Percentiles rank a stretch among this genome's conserved stretches.
phyloP scores from a whole-genome alignment of 768 basidiomycete species.

The Coprinellus micaceus region DNA sequence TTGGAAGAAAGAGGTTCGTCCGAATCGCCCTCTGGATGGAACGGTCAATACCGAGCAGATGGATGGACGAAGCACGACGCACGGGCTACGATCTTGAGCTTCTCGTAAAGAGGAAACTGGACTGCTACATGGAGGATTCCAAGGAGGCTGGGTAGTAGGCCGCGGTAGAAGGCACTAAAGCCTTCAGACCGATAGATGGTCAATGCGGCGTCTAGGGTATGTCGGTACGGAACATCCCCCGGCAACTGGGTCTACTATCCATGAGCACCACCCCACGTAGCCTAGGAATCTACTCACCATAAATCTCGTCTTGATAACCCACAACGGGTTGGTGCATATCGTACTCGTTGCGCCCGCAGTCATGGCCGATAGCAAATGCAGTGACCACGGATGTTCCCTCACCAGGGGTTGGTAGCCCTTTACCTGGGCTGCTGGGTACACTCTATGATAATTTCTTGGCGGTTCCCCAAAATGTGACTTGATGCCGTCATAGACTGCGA shows the following conservation, averaged over 20 bases:
- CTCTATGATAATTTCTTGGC: constrained; percentile 45
- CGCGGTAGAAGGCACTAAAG: constrained; percentile 85
- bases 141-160: constrained; percentile 86
- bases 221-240: constrained; percentile 74
- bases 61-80: constrained; percentile 32
- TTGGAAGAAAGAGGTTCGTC: constrained; percentile 49
- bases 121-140: constrained; percentile 95
- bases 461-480: constrained; percentile 77
- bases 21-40: constrained; percentile 39
- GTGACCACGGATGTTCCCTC: constrained; percentile 79
- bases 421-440: constrained; percentile 80
- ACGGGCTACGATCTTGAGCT: constrained; percentile 85
- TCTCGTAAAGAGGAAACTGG: constrained; percentile 95
- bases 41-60: too few relatives aligned
- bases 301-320: constrained; percentile 99
- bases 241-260: constrained; percentile 74
- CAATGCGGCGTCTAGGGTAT: constrained; percentile 84
- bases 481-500: constrained; percentile 95
- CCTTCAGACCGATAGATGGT: constrained; percentile 93
- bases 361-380: constrained; percentile 96
- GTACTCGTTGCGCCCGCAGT: constrained; percentile 91
- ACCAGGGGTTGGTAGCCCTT: constrained; percentile 82
- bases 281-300: too few relatives aligned
- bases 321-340: constrained; percentile 90
- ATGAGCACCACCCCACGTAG: too few relatives aligned